Conservation (phyloP, 2,329 filamentous ascomycete species). For the Fusarium transvaalense region DNA sequence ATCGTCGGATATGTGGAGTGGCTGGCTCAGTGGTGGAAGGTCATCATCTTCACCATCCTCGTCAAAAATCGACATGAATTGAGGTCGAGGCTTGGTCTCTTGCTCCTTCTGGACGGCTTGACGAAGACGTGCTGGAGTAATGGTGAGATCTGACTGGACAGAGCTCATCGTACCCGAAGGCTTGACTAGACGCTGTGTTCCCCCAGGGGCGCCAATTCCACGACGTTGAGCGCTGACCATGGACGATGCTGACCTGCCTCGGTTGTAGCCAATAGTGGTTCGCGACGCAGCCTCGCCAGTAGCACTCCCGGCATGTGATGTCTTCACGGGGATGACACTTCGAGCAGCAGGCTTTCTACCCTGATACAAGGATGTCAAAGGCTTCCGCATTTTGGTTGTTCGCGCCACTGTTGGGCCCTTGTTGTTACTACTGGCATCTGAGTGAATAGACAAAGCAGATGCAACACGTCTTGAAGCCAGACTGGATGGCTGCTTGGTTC, state of each 20-base stretch:
- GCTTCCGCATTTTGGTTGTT: constrained; percentile 44
- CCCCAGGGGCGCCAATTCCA: constrained; percentile 23
- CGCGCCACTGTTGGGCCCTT: constrained; percentile 14
- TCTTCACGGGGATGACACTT: constrained; percentile 59
- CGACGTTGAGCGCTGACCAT: constrained; percentile 55
- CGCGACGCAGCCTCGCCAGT: constrained; percentile 77
- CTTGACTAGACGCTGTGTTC: constrained; percentile 34
- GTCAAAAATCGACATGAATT: constrained; percentile 71
- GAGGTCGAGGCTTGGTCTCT: constrained; percentile 56
- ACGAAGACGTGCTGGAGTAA: constrained; percentile 60
- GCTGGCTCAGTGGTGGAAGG: constrained; percentile 46
- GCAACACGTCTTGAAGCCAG: constrained; percentile 65
- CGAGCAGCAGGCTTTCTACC: constrained; percentile 52
- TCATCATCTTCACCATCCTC: constrained; percentile 58
- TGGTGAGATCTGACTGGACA: constrained; percentile 54
- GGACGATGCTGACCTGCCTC: constrained; percentile 72
- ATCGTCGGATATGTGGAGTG: constrained; percentile 54
- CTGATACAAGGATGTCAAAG: constrained; percentile 51
- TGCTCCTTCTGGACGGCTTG: constrained; percentile 43
- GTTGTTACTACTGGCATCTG: constrained; percentile 40
- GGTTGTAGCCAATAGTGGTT: constrained; percentile 87
- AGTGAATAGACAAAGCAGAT: constrained; percentile 62
- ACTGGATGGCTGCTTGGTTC: constrained; percentile 46
- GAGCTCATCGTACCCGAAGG: constrained; percentile 29
- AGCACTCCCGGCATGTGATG: constrained; percentile 67